Evolutionary conservation across 1,139 yeast species (phyloP).

Genomic region (Saccharomycopsis crataegensis): DNA sequence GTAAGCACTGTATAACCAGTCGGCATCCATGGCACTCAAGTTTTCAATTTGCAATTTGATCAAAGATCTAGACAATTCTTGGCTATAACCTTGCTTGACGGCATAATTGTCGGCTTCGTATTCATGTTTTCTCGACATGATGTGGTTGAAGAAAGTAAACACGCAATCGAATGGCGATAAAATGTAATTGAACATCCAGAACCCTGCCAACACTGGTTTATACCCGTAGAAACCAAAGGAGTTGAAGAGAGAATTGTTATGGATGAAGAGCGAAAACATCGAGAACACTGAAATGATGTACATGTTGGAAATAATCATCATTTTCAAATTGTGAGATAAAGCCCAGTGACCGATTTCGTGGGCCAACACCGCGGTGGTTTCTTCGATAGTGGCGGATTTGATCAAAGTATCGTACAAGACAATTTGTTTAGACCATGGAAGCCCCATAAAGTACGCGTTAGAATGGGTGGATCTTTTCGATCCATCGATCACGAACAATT

Average conservation of each 20-base stretch:
- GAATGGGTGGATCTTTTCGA: slow-evolving; percentile 94
- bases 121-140: slow-evolving; percentile 77
- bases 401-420: slow-evolving; percentile 88
- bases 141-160: slow-evolving; percentile 58
- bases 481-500: slow-evolving; percentile 86
- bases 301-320: slow-evolving; percentile 55
- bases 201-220: slow-evolving; percentile 73
- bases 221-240: slow-evolving; percentile 67
- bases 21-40: slow-evolving; percentile 78
- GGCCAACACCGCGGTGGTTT: slow-evolving; percentile 89
- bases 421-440: slow-evolving; percentile 95
- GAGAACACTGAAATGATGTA: slow-evolving; percentile 62
- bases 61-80: slow-evolving; percentile 63
- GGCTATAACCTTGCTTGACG: slow-evolving; percentile 59
- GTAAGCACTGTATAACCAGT: slow-evolving; percentile 82
- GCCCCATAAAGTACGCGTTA: slow-evolving; percentile 90
- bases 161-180: slow-evolving; percentile 70
- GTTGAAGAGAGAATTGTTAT: slow-evolving; percentile 66
- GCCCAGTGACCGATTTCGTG: slow-evolving; percentile 99
- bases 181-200: slow-evolving; percentile 65
- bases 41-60: slow-evolving; percentile 73
- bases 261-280: slow-evolving; percentile 69
- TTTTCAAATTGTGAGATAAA: slow-evolving; percentile 71
- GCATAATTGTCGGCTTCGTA: slow-evolving; percentile 92
- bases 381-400: slow-evolving; percentile 65